phyloP scores from a whole-genome alignment of 306 rosid genomes.

The Morella rubra region DNA sequence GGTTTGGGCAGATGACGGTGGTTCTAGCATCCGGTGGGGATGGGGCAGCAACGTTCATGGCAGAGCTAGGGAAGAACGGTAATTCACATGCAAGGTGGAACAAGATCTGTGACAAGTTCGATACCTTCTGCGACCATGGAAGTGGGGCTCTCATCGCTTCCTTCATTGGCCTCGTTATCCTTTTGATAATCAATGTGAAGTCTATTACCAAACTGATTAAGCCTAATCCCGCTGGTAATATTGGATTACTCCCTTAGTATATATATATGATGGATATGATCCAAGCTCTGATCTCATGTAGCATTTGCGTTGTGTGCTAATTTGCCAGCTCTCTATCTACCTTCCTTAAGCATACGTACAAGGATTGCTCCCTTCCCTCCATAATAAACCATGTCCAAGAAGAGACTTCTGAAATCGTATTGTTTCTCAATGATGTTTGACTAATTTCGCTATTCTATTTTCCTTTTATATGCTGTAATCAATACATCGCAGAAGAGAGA shows the following conservation, averaged over 20 bases:
- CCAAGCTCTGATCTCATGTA: too few species aligned
- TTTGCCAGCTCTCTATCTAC: too few species aligned
- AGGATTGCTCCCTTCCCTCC: too few species aligned
- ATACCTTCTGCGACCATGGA: constrained; percentile 54
- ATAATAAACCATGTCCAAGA: not conserved
- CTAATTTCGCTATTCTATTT: not conserved
- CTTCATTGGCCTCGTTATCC: constrained; percentile 60
- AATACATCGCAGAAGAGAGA: too few species aligned
- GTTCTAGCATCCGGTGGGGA: constrained; percentile 64
- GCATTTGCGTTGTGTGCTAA: too few species aligned
- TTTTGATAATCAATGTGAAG: constrained; percentile 47
- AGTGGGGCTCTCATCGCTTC: constrained; percentile 68
- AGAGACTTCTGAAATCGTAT: not conserved
- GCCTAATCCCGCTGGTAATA: constrained; percentile 25
- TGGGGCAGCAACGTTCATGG: constrained; percentile 90
- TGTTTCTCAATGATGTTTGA: not conserved
- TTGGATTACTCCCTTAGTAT: not conserved
- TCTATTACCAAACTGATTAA: constrained; percentile 65
- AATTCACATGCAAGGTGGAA: constrained; percentile 87
- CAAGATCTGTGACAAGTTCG: constrained; percentile 83
- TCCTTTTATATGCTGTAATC: too few species aligned
- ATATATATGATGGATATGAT: too few species aligned
- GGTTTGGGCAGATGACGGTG: constrained; percentile 42
- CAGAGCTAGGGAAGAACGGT: constrained; percentile 75
- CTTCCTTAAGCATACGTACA: too few species aligned